Base-by-base conservation (phyloP, 495 filamentous ascomycete species). In the Daldinia bambusicola region DNA sequence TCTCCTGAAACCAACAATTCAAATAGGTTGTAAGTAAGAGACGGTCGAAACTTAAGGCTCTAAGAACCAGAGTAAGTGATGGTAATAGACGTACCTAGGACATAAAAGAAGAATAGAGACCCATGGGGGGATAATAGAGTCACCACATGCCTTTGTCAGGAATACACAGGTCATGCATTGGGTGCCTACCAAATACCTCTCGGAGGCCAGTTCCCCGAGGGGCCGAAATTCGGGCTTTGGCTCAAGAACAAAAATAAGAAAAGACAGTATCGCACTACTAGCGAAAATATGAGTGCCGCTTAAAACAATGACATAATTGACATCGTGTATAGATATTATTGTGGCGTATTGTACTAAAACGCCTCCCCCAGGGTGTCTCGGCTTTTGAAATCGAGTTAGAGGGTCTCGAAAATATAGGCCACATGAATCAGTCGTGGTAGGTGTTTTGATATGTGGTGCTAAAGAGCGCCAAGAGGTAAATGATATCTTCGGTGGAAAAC, bases 281-380 rank as follows among this genome's bases (percentile, higher is more conserved):
- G 9, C 8, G 41, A 55, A 12, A 37, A 20, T 13, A 37, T 18
- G 26, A 13, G 1, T 0, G 26, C 1, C 57, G 20, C 63, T 48
- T 26, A 60, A 67, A 67, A 55, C 63, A 64, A 51, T 72, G 59
- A 64, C 48, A 72, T 55, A 67, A 64, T 67, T 55, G 55, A 67
- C 60, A 50, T 26, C 45, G 4, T 9, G 52, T 48, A 59, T 58
- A 26, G 26, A 3, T 26, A 26, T 66, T 55, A 38, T 31, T 59
- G 63, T 67, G 63, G 69, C 58, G 52, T 37, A 30, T 45, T 37
- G 53, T 37, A 26, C 43, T 34, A 67, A 55, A 63, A 60, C 63
- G 59, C 64, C 38, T 55, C 48, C 53, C 60, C 57, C 63, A 30
- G 56, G 48, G 18, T 64, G 69, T 72, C 63, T 72, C 69, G 55